Evolutionary conservation across 305 asterid genomes (phyloP).

Genomic region (Fraxinus greggii): DNA sequence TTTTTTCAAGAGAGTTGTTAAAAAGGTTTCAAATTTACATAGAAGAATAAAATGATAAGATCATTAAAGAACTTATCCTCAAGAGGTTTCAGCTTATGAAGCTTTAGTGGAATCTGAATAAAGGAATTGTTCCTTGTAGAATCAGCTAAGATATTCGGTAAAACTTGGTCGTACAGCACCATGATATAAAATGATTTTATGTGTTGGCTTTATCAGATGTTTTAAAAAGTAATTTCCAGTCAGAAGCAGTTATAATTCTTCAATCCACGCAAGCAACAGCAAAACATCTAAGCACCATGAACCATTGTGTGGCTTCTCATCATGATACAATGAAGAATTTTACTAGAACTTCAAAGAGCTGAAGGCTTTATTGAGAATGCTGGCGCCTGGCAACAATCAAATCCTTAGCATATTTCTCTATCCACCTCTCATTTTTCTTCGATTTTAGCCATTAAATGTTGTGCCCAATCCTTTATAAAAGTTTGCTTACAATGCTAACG

Average conservation of each 20-base stretch:
- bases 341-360: background rate
- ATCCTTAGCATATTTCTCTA: background rate
- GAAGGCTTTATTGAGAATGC: background rate
- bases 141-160: background rate
- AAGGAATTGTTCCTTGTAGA: background rate
- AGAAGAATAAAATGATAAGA: background rate
- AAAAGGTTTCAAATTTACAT: background rate
- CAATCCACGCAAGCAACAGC: background rate
- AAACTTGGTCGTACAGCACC: background rate
- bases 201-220: background rate
- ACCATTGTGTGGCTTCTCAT: background rate
- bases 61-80: background rate
- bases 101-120: background rate
- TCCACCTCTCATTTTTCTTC: conserved; percentile 3
- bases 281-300: background rate
- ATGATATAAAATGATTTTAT: background rate
- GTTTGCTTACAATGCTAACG: background rate
- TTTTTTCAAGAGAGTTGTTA: background rate
- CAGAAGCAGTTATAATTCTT: background rate
- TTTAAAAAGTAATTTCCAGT: background rate
- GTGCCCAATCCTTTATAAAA: background rate
- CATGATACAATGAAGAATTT: background rate
- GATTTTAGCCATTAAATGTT: background rate
- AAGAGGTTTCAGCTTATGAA: background rate
- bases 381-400: background rate